Conservation (phyloP, 306 rosid species). For the Pueraria montana region DNA sequence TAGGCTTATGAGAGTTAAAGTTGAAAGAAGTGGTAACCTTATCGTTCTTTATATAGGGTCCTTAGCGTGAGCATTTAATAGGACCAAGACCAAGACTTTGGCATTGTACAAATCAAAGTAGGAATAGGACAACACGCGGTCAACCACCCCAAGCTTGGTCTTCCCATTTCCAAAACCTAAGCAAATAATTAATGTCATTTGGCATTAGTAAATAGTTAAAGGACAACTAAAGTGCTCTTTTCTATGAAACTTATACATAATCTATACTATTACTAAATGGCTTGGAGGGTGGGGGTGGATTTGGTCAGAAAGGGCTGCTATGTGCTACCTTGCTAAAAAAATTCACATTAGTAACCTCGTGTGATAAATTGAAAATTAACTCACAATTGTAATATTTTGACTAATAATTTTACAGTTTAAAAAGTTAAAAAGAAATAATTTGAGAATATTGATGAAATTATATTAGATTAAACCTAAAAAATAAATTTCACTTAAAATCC, state of each 20-base stretch:
- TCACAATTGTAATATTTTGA: not conserved
- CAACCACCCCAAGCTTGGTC: not conserved
- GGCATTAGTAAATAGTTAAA: constrained; percentile 3
- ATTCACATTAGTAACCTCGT: not conserved
- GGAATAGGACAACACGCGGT: constrained; percentile 12
- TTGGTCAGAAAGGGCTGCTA: not conserved
- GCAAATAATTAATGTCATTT: constrained; percentile 5
- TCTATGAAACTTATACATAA: not conserved
- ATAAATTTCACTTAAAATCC: not conserved
- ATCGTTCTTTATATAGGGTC: constrained; percentile 29
- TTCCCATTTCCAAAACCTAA: constrained; percentile 30
- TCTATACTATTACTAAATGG: not conserved
- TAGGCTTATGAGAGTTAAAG: not conserved
- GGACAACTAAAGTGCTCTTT: not conserved
- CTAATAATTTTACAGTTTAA: not conserved
- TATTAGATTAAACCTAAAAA: not conserved
- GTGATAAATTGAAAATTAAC: not conserved
- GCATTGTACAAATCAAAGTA: not conserved
- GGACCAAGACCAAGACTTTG: constrained; percentile 27
- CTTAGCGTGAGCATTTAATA: not conserved
- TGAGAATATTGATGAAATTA: not conserved
- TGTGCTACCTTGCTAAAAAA: not conserved
- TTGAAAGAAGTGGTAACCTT: constrained; percentile 3
- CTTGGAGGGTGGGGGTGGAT: too few relatives aligned
- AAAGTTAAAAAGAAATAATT: not conserved